Conservation (phyloP, 1,139 yeast species). For the Nakaseomyces glabratus region DNA sequence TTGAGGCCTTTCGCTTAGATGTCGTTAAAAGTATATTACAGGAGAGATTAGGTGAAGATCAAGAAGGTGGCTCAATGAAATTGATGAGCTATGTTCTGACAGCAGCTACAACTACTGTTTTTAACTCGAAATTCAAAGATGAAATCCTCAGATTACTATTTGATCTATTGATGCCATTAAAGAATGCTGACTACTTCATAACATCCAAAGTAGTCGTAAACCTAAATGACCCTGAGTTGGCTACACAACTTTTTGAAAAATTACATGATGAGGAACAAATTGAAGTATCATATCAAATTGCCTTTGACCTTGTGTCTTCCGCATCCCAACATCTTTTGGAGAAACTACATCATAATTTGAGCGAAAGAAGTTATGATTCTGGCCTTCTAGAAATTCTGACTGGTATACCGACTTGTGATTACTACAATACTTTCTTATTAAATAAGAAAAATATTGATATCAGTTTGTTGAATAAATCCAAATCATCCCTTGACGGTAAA, state of each 20-base stretch:
- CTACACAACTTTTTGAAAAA: slow-evolving; percentile 57
- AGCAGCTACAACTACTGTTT: slow-evolving; percentile 60
- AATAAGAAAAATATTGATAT: slow-evolving; percentile 84
- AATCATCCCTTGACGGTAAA: slow-evolving; percentile 78
- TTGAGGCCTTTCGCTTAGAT: slow-evolving; percentile 83
- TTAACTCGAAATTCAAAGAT: slow-evolving; percentile 56
- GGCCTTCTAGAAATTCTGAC: slow-evolving; percentile 64
- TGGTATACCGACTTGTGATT: slow-evolving; percentile 93
- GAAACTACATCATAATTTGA: slow-evolving; percentile 43
- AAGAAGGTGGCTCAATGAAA: slow-evolving; percentile 44
- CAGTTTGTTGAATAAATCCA: slow-evolving; percentile 72
- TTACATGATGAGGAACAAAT: slow-evolving; percentile 35
- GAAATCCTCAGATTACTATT: slow-evolving; percentile 58
- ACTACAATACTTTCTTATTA: slow-evolving; percentile 77
- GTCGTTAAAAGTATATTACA: slow-evolving; percentile 57
- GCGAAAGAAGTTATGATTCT: slow-evolving; percentile 37
- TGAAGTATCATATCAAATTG: slow-evolving; percentile 77
- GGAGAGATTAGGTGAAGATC: slow-evolving; percentile 35
- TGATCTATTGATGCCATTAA: slow-evolving; percentile 46
- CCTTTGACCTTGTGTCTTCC: slow-evolving; percentile 84
- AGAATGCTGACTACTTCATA: slow-evolving; percentile 68
- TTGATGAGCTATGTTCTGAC: slow-evolving; percentile 69
- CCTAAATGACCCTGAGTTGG: slow-evolving; percentile 65
- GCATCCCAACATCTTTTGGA: slow-evolving; percentile 89
- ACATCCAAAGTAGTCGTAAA: slow-evolving; percentile 82